phyloP scores from a whole-genome alignment of 352 stramenopile genomes.

The Phytophthora lateralis region DNA sequence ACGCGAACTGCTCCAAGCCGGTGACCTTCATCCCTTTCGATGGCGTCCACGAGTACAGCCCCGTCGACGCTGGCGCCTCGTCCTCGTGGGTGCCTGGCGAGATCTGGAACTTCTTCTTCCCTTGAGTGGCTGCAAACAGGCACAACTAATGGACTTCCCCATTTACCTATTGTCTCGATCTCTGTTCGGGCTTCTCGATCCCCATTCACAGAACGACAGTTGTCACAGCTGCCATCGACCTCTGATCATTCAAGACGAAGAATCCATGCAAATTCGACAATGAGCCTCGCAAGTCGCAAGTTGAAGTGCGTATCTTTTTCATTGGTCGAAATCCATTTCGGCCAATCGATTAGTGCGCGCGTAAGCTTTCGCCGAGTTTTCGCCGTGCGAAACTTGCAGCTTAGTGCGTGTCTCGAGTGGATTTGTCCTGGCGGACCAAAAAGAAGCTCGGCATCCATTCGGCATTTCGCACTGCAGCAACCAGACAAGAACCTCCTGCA shows the following conservation, averaged over 20 bases:
- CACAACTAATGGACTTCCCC: too few relatives aligned
- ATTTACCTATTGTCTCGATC: too few relatives aligned
- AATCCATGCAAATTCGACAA: conserved; percentile 1
- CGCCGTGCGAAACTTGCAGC: conserved; percentile 3
- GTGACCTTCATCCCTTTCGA: conserved; percentile 40
- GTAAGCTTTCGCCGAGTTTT: conserved; percentile 9
- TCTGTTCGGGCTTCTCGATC: too few relatives aligned
- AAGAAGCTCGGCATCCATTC: conserved; percentile 7
- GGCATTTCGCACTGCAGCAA: conserved; percentile 7
- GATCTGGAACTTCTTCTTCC: conserved; percentile 41
- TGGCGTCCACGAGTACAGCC: conserved; percentile 37
- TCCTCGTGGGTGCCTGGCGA: conserved; percentile 29
- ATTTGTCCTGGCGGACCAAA: neutral
- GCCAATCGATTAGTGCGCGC: conserved; percentile 2
- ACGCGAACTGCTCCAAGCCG: conserved; percentile 37
- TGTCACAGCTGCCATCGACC: neutral
- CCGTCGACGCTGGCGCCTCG: conserved; percentile 23
- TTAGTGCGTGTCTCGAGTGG: conserved; percentile 14
- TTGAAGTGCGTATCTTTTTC: conserved; percentile 4
- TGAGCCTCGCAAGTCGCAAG: neutral
- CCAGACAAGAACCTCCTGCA: neutral
- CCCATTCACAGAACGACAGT: neutral
- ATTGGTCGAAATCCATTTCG: conserved; percentile 4
- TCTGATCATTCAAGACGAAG: neutral
- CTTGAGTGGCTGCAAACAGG: neutral